phyloP scores from a whole-genome alignment of 805 yeast genomes.

The Yamadazyma sp. region DNA sequence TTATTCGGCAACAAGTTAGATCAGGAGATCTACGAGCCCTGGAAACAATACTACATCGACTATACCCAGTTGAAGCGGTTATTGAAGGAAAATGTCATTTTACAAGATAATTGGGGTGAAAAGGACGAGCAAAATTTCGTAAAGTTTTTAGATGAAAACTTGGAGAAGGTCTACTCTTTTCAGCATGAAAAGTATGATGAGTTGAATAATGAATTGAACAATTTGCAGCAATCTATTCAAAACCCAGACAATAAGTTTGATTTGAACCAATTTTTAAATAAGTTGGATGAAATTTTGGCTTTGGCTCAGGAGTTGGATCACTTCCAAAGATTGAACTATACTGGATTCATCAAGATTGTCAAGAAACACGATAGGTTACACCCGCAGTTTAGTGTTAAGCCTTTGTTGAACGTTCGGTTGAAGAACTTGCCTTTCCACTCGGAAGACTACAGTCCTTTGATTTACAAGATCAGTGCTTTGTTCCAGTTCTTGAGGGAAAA shows the following conservation, averaged over 20 bases:
- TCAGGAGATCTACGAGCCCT: constrained; percentile 80
- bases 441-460: constrained; percentile 90
- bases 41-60: constrained; percentile 74
- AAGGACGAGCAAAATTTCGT: constrained; percentile 72
- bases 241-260: constrained; percentile 45
- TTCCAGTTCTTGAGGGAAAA: constrained; percentile 83
- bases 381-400: constrained; percentile 83
- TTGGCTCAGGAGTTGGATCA: constrained; percentile 84
- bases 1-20: constrained; percentile 82
- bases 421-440: constrained; percentile 87
- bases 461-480: constrained; percentile 77
- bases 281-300: constrained; percentile 70
- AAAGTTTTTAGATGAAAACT: constrained; percentile 60
- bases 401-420: constrained; percentile 83
- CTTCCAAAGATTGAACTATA: constrained; percentile 87
- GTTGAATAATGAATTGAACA: constrained; percentile 61
- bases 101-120: constrained; percentile 58
- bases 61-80: constrained; percentile 66
- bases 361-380: constrained; percentile 95
- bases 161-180: constrained; percentile 76
- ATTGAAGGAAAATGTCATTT: constrained; percentile 63
- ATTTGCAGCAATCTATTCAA: constrained; percentile 61
- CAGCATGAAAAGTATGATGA: constrained; percentile 67
- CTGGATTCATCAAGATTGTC: constrained; percentile 92
- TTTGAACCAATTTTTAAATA: constrained; percentile 58